phyloP scores from a whole-genome alignment of 108 stramenopile species.

The Stephanodiscus triporus region DNA sequence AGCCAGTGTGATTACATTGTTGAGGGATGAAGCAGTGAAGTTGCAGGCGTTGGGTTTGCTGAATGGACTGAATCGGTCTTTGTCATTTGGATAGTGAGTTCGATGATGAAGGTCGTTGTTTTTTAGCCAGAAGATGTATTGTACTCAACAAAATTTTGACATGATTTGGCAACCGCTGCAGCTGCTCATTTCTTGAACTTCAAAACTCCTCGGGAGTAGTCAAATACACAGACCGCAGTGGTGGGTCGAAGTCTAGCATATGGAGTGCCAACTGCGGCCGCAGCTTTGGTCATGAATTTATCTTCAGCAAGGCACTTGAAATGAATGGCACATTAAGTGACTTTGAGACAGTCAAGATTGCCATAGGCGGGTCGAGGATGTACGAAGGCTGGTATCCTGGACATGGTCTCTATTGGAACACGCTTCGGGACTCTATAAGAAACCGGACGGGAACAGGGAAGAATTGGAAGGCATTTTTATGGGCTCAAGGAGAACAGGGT shows the following conservation, averaged over 20 bases:
- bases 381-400: slow-evolving; percentile 15
- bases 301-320: slow-evolving; percentile 13
- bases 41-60: slow-evolving; percentile 9
- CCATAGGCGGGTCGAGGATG: not conserved
- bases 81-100: slow-evolving; percentile 11
- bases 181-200: slow-evolving; percentile 11
- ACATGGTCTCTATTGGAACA: slow-evolving; percentile 5
- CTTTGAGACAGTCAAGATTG: slow-evolving; percentile 14
- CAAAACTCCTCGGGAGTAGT: not conserved
- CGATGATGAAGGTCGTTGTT: not conserved
- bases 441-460: not conserved
- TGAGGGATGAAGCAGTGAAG: slow-evolving; percentile 10
- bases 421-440: slow-evolving; percentile 12
- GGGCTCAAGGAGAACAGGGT: slow-evolving; percentile 1
- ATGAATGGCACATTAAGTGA: not conserved
- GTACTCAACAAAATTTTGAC: not conserved
- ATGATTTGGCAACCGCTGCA: not conserved
- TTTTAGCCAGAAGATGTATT: not conserved
- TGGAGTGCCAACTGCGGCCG: slow-evolving; percentile 11
- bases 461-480: slow-evolving; percentile 1
- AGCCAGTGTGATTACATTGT: not conserved
- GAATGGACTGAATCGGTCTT: slow-evolving; percentile 9
- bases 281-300: slow-evolving; percentile 10
- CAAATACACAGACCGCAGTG: not conserved
- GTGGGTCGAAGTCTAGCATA: slow-evolving; percentile 1